Base-by-base conservation (phyloP, 192 early-diverging fungal species). In the Chytriomyces sp. region DNA sequence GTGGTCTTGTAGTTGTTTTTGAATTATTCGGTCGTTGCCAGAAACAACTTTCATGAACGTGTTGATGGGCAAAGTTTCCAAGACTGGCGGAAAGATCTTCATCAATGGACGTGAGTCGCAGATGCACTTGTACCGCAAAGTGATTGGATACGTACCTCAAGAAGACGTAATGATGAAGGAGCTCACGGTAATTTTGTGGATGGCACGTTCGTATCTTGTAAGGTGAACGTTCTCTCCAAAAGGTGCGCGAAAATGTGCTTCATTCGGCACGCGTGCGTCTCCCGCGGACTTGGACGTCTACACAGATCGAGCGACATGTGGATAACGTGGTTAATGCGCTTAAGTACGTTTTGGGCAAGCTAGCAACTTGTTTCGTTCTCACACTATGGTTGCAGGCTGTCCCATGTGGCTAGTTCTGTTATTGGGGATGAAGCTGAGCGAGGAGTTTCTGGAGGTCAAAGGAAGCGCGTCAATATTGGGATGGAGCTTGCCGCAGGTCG, bases 381-480 rank as follows among this genome's bases (percentile, higher is more conserved):
- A 25, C 19, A 22, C 17, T 17, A 5, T 74, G 38, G 1, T 6
- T 22, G 5, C 52, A 72, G 75, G 65, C 76, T 78, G 32, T 19
- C 34, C 3, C 72, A 78, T 36, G 73, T 83, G 52, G 60, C 72
- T 4, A 26, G 81, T 55, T 44, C 59, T 12, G 12, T 61, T 36
- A 87, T 96, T 36, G 94, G 94, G 26, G 81, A 89, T 19, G 91
- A 90, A 59, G 78, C 86, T 6, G 84, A 84, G 65, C 77, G 92
- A 62, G 95, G 95, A 70, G 91, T 96, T 52, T 91, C 90, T 54
- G 89, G 94, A 28, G 94, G 93, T 57, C 92, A 97, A 77, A 87
- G 92, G 74, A 93, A 94, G 76, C 54, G 84, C 6, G 80, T 95
- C 59, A 93, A 87, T 6, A 93, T 97, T 71, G 93, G 82, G 53